Base-by-base conservation (phyloP, 768 basidiomycete species). In the Boletus rubescentipes region DNA sequence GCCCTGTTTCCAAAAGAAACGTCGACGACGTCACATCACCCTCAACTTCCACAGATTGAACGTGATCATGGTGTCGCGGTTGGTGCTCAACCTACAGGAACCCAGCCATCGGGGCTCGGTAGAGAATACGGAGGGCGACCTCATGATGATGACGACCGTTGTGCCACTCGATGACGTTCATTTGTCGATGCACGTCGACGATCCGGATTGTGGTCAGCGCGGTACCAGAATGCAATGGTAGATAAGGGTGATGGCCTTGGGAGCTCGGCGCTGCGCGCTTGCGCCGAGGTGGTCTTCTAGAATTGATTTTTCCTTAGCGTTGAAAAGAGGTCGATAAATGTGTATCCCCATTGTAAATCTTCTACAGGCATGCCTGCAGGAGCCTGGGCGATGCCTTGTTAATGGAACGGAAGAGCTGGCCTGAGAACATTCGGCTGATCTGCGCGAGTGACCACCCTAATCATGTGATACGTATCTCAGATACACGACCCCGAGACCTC, bases 71-170 rank as follows among this genome's bases (percentile, higher is more conserved):
- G 54, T 60, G 11, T 57, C 55, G 20, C 51, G 64, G 26, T 26
- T 65, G 42, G 44, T 58, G 55, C 51, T 62, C 47, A 65, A 62
- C n/a, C 29, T 65, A 20, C 53, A 57, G 8, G 57, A 54, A 15
- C 37, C 47, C 15, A 1, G 2, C 2, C 10, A 3, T 30, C 35
- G 14, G 29, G 4, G 30, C 5, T 30, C 35, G 10, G 14, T 29
- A 20, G 15, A 30, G 15, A 32, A 29, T 4, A 29, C 15, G 1
- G 38, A 35, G 14, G 11, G 18, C 23, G 5, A n/a, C 5, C 3
- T 4, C 30, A 4, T 23, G 30, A 35, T 21, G 37, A 30, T 60
- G 20, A 52, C 53, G 23, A 60, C 46, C n/a, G 10, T 49, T 21
- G 2, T 61, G n/a, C n/a, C n/a, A 9, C 26, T 51, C 14, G 46